Percentiles rank a stretch among this genome's conserved stretches.
Conservation (phyloP, 2,329 filamentous ascomycete species). For the Apiospora phragmitis region DNA sequence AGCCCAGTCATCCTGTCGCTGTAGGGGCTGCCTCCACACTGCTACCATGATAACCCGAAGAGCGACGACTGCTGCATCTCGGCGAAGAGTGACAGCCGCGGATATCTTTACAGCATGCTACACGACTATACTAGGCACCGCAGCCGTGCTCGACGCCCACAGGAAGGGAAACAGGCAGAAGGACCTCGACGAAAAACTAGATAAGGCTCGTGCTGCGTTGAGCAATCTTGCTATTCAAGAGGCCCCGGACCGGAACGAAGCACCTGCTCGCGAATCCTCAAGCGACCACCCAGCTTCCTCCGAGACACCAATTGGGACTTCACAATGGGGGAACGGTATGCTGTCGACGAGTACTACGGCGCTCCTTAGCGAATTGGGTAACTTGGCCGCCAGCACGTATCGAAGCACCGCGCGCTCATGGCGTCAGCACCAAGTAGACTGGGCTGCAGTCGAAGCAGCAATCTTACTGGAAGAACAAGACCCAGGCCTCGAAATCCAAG, state of each 20-base stretch:
- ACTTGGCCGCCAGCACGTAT: conserved; percentile 20
- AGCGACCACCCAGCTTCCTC: background rate
- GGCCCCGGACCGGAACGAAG: conserved; percentile 12
- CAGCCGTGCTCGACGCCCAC: conserved; percentile 61
- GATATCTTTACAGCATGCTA: conserved; percentile 67
- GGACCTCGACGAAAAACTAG: conserved; percentile 63
- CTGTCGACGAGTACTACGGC: background rate
- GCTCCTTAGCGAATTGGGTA: conserved; percentile 24
- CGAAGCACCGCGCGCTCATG: conserved; percentile 20
- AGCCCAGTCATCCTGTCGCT: conserved; percentile 61
- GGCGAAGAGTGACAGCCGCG: conserved; percentile 50
- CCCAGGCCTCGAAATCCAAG: conserved; percentile 16
- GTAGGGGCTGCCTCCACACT: conserved; percentile 55
- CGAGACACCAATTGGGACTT: background rate
- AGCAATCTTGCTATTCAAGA: conserved; percentile 38
- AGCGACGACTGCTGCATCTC: conserved; percentile 48
- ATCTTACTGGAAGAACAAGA: conserved; percentile 26
- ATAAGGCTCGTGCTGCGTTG: conserved; percentile 52
- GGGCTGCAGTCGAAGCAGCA: conserved; percentile 27
- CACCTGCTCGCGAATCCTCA: background rate
- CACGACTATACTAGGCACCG: conserved; percentile 66
- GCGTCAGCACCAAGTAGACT: conserved; percentile 26
- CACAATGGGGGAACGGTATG: background rate
- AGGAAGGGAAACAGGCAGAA: conserved; percentile 57
- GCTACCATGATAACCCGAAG: conserved; percentile 50